Evolutionary conservation across 2,329 filamentous ascomycete genomes (phyloP), one percentile per base, ranked within the genome.

Genomic region (Fusarium vanettenii): DNA sequence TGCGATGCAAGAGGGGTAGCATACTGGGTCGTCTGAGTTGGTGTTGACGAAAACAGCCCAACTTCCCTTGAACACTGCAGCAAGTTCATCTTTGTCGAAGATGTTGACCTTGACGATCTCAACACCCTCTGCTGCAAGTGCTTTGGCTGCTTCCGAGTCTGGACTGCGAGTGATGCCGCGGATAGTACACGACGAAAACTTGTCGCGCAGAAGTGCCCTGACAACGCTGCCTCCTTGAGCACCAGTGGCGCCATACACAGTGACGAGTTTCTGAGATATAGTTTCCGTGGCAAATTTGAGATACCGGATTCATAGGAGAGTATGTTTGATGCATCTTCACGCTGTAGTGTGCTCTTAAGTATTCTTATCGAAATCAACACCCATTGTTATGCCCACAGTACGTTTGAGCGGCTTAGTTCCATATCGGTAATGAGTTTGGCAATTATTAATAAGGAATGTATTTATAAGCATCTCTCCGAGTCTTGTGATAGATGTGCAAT

Each of bases 1-100:
- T 9, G 10, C 11, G 37, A 41, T 41, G 18, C 10, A 10, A n/a
- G 37, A 41, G 37, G 37, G 6, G 37, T n/a, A 10, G 18, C 10
- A 5, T 67, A 80, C 79, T 56, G 78, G 73, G 69, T 82, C 80
- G 60, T 80, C 78, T 5, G 77, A 80, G 69, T 82, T 81, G 16
- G 78, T 81, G 62, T 83, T 82, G 64, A 79, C 74, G 66, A 82
- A 83, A 7, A 79, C 73, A 14, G 78, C 81, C 77, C 80, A 82
- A 65, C 79, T 81, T 14, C 76, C 78, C 52, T 69, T 74, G 71
- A 82, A 81, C 6, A 80, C 80, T n/a, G 72, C 71, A 22, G 74
- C 9, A 18, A 80, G 56, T 22, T 80, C 67, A 8, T 75, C 71
- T 35, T 74, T 77, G n/a, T 73, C 60, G 37, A 77, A 57, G 1